These are phyloP conservation scores for Leptomonas pyrrhocoris DNA, from an alignment of 208 protist genomes.

Conservation along the genomic window DNA sequence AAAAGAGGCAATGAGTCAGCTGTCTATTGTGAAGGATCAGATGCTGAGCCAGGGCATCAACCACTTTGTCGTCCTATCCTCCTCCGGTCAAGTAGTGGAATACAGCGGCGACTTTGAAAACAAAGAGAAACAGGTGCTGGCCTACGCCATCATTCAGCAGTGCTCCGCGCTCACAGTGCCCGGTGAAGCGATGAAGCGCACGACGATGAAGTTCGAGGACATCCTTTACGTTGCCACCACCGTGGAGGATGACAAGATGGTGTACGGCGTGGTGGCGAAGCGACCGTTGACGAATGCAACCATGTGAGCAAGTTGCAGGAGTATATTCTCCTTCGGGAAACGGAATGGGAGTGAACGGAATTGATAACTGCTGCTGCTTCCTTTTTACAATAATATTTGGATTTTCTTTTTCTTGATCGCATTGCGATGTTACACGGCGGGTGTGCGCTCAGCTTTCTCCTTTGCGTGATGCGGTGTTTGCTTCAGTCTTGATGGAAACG, in stretches of 20 bases:
- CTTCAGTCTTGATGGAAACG: background rate
- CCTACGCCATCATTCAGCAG: constrained; percentile 80
- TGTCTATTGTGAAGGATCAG: constrained; percentile 80
- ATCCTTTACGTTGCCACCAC: constrained; percentile 82
- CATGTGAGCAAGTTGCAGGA: constrained; percentile 2
- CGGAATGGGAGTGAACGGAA: too few relatives aligned
- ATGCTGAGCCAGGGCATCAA: constrained; percentile 83
- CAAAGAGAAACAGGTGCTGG: constrained; percentile 66
- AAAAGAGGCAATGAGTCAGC: constrained; percentile 49
- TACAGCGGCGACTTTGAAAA: constrained; percentile 80
- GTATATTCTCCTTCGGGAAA: too few relatives aligned
- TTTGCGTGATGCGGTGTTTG: background rate
- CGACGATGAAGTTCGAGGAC: constrained; percentile 81
- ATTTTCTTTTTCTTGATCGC: constrained; percentile 10
- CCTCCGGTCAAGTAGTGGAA: constrained; percentile 67
- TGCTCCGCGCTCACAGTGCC: constrained; percentile 43
- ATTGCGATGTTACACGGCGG: too few relatives aligned
- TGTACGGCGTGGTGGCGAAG: constrained; percentile 78
- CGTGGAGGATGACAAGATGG: constrained; percentile 32
- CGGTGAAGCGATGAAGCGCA: constrained; percentile 67
- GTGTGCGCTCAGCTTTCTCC: too few relatives aligned
- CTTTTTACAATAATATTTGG: background rate
- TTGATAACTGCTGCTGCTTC: too few relatives aligned
- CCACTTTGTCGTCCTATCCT: constrained; percentile 81
- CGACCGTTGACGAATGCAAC: constrained; percentile 34